Evolutionary conservation across 2,329 filamentous ascomycete genomes (phyloP), one percentile per base, ranked within the genome.

Genomic region (Arthrobotrys musiformis): DNA sequence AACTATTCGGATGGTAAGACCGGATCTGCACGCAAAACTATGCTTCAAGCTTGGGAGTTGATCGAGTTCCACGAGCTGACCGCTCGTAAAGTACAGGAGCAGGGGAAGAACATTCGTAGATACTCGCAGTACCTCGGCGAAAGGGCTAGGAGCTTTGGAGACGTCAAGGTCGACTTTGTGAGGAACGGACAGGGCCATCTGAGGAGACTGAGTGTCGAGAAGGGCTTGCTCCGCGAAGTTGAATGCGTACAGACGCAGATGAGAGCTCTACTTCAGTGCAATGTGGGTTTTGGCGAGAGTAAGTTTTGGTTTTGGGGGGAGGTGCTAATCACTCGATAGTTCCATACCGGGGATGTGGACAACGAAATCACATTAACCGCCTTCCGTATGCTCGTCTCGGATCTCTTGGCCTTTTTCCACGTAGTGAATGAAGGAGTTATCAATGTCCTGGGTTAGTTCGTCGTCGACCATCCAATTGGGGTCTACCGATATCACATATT

Each of bases 381-480:
- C 28, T 99, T 98, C 82, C 89, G 95, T 73, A 86, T 99, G 79
- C 86, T 99, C 66, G 96, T 97, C 19, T 87, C 97, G 81, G 95
- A 99, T 83, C 86, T 99, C 40, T 85, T 99, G 77, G 90, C 92
- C 13, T 86, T 99, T 67, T 99, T 97, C 85, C 93, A 97, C 81
- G 93, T 95, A 54, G 91, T 97, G 85, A 99, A 99, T 82, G 93
- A 97, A 84, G 95, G 93, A 58, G 92, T 97, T 82, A 99, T 99
- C 85, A 97, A 97, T 84, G 93, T 99, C 75, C 86, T 99, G 70
- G 93, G 94, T 96, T 86, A 79, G 89, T 73, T 2, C 44, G 50
- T 2, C 44, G 50, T 33, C 6, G 2, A 28, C 19, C 19, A 19
- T 26, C 17, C 17, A 70, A 44, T 61, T 37, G 35, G 13, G 35